Conservation (phyloP, 129 eudicot species). For the Erigeron canadensis region DNA sequence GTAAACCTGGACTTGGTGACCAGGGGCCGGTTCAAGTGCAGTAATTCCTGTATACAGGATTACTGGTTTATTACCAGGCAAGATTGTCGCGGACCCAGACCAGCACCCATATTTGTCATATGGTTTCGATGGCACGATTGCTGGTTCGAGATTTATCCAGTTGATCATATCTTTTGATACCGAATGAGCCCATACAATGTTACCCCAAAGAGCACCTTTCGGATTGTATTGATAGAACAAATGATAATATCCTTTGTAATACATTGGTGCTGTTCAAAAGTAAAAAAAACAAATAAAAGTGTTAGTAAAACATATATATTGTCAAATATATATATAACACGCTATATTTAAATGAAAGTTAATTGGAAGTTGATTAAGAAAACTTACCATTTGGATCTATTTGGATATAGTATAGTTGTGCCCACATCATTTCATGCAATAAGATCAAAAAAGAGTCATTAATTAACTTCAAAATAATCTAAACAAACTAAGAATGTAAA, state of each 20-base stretch:
- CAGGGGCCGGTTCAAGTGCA: constrained; percentile 31
- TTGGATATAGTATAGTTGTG: constrained; percentile 4
- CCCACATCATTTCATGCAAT: constrained; percentile 21
- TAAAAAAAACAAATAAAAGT: background rate
- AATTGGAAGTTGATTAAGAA: background rate
- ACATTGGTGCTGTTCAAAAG: constrained; percentile 59
- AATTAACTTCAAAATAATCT: background rate
- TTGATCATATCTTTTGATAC: constrained; percentile 69
- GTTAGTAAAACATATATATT: background rate
- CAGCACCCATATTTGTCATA: constrained; percentile 70
- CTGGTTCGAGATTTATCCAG: constrained; percentile 54
- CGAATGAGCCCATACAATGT: constrained; percentile 86
- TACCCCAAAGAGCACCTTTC: constrained; percentile 66
- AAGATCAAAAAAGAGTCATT: background rate
- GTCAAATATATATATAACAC: background rate
- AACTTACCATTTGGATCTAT: constrained; percentile 75
- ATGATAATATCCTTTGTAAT: constrained; percentile 71
- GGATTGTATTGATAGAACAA: constrained; percentile 86
- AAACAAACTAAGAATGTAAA: background rate
- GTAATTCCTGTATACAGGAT: constrained; percentile 65
- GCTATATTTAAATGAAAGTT: background rate
- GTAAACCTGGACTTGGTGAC: constrained; percentile 63
- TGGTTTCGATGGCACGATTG: constrained; percentile 55
- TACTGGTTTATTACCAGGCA: constrained; percentile 62
- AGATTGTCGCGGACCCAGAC: constrained; percentile 84